Evolutionary conservation across 2,329 filamentous ascomycete genomes (phyloP), one percentile per base, ranked within the genome.

Genomic region (Pleurostoma richardsiae): DNA sequence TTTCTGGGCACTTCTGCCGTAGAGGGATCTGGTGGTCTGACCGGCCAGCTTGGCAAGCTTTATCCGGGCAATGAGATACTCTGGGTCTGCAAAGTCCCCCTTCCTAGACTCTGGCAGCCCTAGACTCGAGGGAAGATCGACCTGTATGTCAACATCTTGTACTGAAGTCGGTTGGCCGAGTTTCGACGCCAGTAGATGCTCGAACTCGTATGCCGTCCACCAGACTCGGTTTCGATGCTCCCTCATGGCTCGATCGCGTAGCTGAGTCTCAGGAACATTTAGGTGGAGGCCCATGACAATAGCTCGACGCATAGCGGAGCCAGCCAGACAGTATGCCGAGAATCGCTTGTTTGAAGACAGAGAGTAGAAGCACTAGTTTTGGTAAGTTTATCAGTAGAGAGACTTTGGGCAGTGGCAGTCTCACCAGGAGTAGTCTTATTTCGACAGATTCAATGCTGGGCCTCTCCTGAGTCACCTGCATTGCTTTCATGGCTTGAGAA

Each of bases 171-270:
- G 72, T 28, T 75, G 66, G 0, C 73, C 71, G 43, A 76, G 64
- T 41, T 74, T 72, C 0, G 72, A 70, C 3, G 70, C 70, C 65
- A 68, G 74, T 61, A 76, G 69, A 3, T 73, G 65, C 47, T 74
- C 71, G 27, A 73, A 59, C 6, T 60, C 65, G 40, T 72, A 73
- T 0, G 69, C 62, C 0, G 70, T 71, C 69, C 68, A 72, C 63
- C 66, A 72, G 1, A 72, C 58, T 2, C 69, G 57, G 6, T 62
- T 63, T 2, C 70, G 56, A 27, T 72, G 70, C 45, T 73, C 68
- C 4, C 68, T 51, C 1, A 58, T 55, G 0, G 56, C 62, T 11
- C 51, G 57, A 41, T 75, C 68, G 11, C 57, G 60, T 1, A 72
- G 56, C n/a, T 72, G 58, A 40, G 56, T 47, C 30, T 70, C 56